Evolutionary conservation across 2,329 filamentous ascomycete genomes (phyloP).

Genomic region (Neoscytalidium dimidiatum): DNA sequence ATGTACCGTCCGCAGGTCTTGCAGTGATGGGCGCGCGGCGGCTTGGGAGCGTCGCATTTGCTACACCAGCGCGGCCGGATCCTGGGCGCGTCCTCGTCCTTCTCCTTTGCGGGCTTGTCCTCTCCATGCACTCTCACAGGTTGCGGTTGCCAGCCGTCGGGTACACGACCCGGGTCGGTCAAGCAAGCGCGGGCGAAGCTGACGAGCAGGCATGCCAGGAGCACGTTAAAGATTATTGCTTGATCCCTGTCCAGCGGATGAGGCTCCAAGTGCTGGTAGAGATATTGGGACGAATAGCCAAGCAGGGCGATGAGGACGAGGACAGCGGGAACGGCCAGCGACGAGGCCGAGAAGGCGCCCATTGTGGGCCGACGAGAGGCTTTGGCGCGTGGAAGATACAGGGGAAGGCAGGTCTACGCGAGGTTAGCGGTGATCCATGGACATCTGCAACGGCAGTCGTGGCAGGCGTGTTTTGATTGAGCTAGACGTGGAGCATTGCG

Average conservation of each 20-base stretch:
- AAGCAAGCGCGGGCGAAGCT: slow-evolving; percentile 68
- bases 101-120: slow-evolving; percentile 37
- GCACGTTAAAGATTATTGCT: slow-evolving; percentile 64
- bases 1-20: slow-evolving; percentile 65
- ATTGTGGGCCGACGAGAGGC: neutral
- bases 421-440: slow-evolving; percentile 2
- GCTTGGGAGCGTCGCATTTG: slow-evolving; percentile 74
- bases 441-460: slow-evolving; percentile 14
- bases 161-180: slow-evolving; percentile 59
- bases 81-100: slow-evolving; percentile 16
- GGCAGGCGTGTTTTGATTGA: slow-evolving; percentile 13
- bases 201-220: slow-evolving; percentile 66
- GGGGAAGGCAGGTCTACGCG: neutral
- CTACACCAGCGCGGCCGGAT: slow-evolving; percentile 65
- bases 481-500: slow-evolving; percentile 2
- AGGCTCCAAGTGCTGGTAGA: slow-evolving; percentile 62
- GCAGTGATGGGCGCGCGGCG: slow-evolving; percentile 79
- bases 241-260: slow-evolving; percentile 62
- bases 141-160: slow-evolving; percentile 43
- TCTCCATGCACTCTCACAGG: slow-evolving; percentile 30
- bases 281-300: slow-evolving; percentile 64
- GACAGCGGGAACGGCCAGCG: slow-evolving; percentile 68
- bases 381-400: no score
- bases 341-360: slow-evolving; percentile 26
- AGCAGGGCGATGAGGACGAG: slow-evolving; percentile 68